phyloP scores from a whole-genome alignment of 1,139 yeast genomes.

The Citeromyces siamensis region DNA sequence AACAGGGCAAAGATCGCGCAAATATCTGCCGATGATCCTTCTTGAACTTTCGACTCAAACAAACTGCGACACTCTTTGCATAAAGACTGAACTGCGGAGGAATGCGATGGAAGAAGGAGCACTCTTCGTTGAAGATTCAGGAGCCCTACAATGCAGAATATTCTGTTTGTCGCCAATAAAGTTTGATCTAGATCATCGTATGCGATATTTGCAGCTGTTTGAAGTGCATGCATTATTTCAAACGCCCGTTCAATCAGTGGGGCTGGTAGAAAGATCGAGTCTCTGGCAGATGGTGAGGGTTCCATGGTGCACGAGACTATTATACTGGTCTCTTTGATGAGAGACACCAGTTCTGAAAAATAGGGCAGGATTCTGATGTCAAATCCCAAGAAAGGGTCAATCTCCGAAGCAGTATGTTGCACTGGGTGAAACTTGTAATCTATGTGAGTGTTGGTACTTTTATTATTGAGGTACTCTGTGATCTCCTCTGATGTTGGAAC shows the following conservation, averaged over 20 bases:
- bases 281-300: neutral
- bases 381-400: slow-evolving; percentile 49
- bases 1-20: slow-evolving; percentile 45
- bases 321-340: slow-evolving; percentile 28
- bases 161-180: slow-evolving; percentile 40
- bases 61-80: slow-evolving; percentile 27
- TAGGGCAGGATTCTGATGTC: slow-evolving; percentile 39
- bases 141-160: slow-evolving; percentile 43
- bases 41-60: slow-evolving; percentile 25
- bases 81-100: slow-evolving; percentile 32
- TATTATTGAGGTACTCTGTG: slow-evolving; percentile 9
- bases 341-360: slow-evolving; percentile 30
- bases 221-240: slow-evolving; percentile 20
- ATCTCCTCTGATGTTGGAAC: slow-evolving; percentile 14
- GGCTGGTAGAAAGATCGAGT: neutral
- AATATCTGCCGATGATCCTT: slow-evolving; percentile 37
- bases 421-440: slow-evolving; percentile 13
- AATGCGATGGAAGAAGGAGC: slow-evolving; percentile 30
- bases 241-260: slow-evolving; percentile 29
- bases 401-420: slow-evolving; percentile 20
- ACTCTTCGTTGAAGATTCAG: slow-evolving; percentile 47
- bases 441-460: slow-evolving; percentile 10
- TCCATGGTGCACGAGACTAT: slow-evolving; percentile 6
- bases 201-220: slow-evolving; percentile 21
- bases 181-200: slow-evolving; percentile 13